These are phyloP conservation scores for Trichoderma sp. DNA, from an alignment of 2,329 filamentous ascomycete species.

Conservation along the genomic window DNA sequence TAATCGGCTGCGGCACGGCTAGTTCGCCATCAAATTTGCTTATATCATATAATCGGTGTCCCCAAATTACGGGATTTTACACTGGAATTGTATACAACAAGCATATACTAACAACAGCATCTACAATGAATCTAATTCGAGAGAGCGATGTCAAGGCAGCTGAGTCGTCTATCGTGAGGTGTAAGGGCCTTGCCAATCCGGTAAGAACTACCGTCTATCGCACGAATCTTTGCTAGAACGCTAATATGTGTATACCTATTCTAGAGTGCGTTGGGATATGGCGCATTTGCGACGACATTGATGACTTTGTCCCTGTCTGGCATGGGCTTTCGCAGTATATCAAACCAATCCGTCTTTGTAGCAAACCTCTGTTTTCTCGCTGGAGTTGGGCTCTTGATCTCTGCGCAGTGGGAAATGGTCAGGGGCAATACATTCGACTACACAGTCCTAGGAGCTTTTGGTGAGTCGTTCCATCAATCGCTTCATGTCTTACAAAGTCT, in stretches of 20 bases:
- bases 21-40: neutral
- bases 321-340: neutral
- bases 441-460: neutral
- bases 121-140: neutral
- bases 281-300: neutral
- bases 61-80: neutral
- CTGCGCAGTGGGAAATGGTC: constrained; percentile 3
- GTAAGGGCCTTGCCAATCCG: neutral
- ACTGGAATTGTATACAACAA: neutral
- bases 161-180: neutral
- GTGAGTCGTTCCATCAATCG: neutral
- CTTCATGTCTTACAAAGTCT: neutral
- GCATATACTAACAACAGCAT: neutral
- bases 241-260: neutral
- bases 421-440: neutral
- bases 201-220: neutral
- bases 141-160: neutral
- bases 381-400: constrained; percentile 2
- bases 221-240: neutral
- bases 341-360: constrained; percentile 10
- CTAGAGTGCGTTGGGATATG: neutral
- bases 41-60: neutral
- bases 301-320: neutral
- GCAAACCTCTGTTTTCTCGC: constrained; percentile 13
- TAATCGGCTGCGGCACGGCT: neutral